Conservation (phyloP, 169 alveolate genomes). For the Amoebophrya sp. region DNA sequence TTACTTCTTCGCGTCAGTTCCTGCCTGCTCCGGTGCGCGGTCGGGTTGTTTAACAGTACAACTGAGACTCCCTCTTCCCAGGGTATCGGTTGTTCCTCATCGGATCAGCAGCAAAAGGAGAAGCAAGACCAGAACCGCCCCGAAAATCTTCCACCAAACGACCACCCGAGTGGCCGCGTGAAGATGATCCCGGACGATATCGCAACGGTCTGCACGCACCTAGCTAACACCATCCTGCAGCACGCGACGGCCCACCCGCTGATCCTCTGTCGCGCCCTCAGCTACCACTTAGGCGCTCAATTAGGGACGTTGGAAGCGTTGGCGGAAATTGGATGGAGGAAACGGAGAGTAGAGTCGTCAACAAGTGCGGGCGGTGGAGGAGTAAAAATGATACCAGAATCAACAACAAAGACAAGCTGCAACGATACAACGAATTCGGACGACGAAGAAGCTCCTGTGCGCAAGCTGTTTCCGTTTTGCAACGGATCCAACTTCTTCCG, state of each 20-base stretch:
- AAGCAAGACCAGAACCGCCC: background rate
- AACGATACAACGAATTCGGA: background rate
- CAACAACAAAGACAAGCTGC: background rate
- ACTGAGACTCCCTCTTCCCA: no score
- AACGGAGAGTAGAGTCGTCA: no score
- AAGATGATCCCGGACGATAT: background rate
- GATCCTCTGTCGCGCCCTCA: background rate
- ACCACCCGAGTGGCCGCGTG: background rate
- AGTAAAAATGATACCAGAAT: background rate
- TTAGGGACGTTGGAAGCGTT: background rate
- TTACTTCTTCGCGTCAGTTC: background rate
- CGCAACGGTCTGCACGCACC: background rate
- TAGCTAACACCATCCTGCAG: background rate
- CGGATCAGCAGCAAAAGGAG: background rate
- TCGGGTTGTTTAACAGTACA: background rate
- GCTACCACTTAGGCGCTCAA: background rate
- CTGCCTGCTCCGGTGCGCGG: background rate
- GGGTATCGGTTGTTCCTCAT: no score
- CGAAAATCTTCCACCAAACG: background rate
- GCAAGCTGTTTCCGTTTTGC: background rate
- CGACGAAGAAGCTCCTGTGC: background rate
- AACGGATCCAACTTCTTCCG: background rate
- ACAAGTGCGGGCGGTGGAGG: background rate
- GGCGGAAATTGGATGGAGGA: background rate
- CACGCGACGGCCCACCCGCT: background rate